Evolutionary conservation across 768 basidiomycete genomes (phyloP), one percentile per base, ranked within the genome.

Genomic region (Phanerochaete sordida): DNA sequence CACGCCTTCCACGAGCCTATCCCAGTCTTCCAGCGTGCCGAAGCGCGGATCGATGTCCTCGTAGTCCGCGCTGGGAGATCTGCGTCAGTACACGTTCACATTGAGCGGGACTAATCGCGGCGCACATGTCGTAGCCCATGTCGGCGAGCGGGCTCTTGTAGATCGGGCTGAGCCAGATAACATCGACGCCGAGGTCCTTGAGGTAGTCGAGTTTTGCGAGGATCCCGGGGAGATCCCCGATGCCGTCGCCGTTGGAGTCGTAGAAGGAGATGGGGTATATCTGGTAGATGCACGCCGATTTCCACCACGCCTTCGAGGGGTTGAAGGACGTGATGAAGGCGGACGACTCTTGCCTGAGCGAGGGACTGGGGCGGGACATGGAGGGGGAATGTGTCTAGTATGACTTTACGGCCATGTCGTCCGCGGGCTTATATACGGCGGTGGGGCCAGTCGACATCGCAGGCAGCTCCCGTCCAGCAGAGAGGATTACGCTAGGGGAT

Each of bases 101-200:
- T 45, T 39, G 33, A 39, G 16, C 21, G 28, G 8, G 19, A 16
- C 39, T 19, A 13, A 23, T 19, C 21, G 51, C 23, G 6, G 72
- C 79, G 58, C 65, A 85, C 84, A 86, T 87, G 66, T 87, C 86
- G 60, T 88, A 88, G 8, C 86, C 88, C 86, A 89, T 88, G 70
- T 90, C 88, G 2, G 81, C 83, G 57, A 83, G 74, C 0, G 87
- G 88, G 1, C 82, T 84, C 56, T 79, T 76, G 72, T 88, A 91
- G 44, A 91, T 88, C 9, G 88, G 87, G 3, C 78, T 82, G 16
- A 91, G 77, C 88, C 89, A 91, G 16, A 90, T 66, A 0, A 85
- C 79, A 62, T 88, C 82, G 3, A 85, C 83, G 0, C 88, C 88
- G 4, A 92, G 77, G 49, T 82, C 79, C 57, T 84, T 80, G 55